These are phyloP conservation scores for Petunia secreta DNA, from an alignment of 257 asterid species.

Conservation along the genomic window DNA sequence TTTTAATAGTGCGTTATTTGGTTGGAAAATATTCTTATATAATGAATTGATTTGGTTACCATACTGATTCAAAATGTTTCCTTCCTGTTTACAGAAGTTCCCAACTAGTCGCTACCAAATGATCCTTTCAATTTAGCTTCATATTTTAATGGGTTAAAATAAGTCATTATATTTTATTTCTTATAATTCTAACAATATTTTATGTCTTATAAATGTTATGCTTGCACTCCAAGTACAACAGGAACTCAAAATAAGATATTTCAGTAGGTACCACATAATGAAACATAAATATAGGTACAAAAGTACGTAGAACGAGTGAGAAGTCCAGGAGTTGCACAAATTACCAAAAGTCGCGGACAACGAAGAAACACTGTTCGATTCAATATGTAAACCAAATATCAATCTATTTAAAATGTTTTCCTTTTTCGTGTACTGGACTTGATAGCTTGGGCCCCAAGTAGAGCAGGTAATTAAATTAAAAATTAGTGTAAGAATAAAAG, in stretches of 20 bases:
- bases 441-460: conserved; percentile 51
- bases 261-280: neutral
- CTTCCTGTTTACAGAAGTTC: neutral
- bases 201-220: neutral
- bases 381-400: neutral
- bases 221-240: neutral
- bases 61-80: neutral
- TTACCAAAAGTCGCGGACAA: neutral
- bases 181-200: neutral
- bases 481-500: neutral
- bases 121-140: neutral
- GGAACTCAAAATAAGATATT: neutral
- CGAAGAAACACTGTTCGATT: neutral
- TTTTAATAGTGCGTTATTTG: neutral
- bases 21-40: neutral
- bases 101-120: too few relatives aligned
- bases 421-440: neutral
- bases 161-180: neutral
- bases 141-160: neutral
- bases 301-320: neutral
- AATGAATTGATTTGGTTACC: neutral
- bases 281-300: neutral
- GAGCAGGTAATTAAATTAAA: neutral
- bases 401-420: neutral
- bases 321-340: conserved; percentile 18